phyloP scores from a whole-genome alignment of 805 yeast genomes.

The Yamadazyma philogaea region DNA sequence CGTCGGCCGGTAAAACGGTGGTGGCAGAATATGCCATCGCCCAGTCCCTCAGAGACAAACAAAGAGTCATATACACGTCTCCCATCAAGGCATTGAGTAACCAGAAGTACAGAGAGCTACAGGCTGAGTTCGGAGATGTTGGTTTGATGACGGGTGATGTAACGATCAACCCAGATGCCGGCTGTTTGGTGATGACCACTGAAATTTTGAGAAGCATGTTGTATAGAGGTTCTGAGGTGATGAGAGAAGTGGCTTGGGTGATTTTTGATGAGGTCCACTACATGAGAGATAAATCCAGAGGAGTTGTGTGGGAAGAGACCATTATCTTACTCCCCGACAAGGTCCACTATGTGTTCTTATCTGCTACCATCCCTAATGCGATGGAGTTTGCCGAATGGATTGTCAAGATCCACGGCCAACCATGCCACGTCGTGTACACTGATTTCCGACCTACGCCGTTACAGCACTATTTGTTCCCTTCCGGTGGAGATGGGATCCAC shows the following conservation, averaged over 20 bases:
- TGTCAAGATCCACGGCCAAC: constrained; percentile 89
- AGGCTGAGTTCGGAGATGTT: constrained; percentile 93
- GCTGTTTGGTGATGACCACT: constrained; percentile 97
- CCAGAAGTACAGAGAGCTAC: constrained; percentile 88
- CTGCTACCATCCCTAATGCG: constrained; percentile 97
- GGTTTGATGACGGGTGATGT: constrained; percentile 99
- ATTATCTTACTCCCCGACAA: constrained; percentile 93
- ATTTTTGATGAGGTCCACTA: constrained; percentile 97
- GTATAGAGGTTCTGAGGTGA: constrained; percentile 94
- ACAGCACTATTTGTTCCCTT: constrained; percentile 96
- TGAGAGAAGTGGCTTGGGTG: constrained; percentile 99
- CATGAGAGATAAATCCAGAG: constrained; percentile 96
- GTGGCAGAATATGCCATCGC: constrained; percentile 98
- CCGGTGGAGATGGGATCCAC: constrained; percentile 98
- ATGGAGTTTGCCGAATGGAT: constrained; percentile 96
- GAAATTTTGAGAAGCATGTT: constrained; percentile 96
- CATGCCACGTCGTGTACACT: constrained; percentile 97
- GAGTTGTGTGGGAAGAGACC: constrained; percentile 99
- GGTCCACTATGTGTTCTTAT: constrained; percentile 87
- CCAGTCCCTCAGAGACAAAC: constrained; percentile 85
- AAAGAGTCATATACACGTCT: constrained; percentile 91
- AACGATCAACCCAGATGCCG: constrained; percentile 96
- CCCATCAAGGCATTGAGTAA: constrained; percentile 94
- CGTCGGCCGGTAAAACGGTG: constrained; percentile 96
- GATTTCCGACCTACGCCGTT: constrained; percentile 98